Base-by-base conservation (phyloP, 2,329 filamentous ascomycete species). In the Botrytis galanthina region DNA sequence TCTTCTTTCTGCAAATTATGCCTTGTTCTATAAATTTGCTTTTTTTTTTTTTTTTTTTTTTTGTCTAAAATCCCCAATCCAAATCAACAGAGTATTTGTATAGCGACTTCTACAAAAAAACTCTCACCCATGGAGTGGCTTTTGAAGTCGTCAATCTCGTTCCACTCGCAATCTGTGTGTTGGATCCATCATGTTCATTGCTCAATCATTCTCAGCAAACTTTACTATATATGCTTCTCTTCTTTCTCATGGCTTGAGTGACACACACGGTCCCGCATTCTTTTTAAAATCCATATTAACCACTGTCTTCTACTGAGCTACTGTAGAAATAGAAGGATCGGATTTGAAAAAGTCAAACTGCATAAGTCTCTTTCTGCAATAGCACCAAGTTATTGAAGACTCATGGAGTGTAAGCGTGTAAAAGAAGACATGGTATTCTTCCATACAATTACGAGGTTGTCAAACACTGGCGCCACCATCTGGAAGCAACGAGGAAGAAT, bases 371-470 rank as follows among this genome's bases (percentile, higher is more conserved):
- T 51, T n/a, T n/a, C 22, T 5, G 0, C 5, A 3, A 16, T 51
- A 51, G 26, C 12, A 51, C 12, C 12, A 9, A n/a, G 10, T 14
- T 7, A n/a, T 0, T 16, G 12, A 51, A 51, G 4, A 14, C 7
- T 4, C 26, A 2, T n/a, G 26, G 3, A n/a, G 26, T n/a, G 4
- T 26, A 16, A n/a, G 12, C 12, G 12, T 16, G 26, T 16, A n/a
- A 1, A 16, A 14, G 1, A 51, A 51, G 48, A n/a, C 48, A 2
- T 7, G 12, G 26, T 16, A 3, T 51, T 51, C 48, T 51, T n/a
- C 12, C n/a, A 51, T n/a, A 1, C 3, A 6, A n/a, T 7, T 0
- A 7, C 26, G 26, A 51, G 4, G 1, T 26, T n/a, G 4, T 12
- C 12, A 51, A 51, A 26, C 26, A n/a, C 48, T 51, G 4, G 48